Percentiles rank a stretch among this genome's conserved stretches.
These are phyloP conservation scores for Ophiostoma sp. DNA, from an alignment of 2,329 filamentous ascomycete species.

Conservation along the genomic window DNA sequence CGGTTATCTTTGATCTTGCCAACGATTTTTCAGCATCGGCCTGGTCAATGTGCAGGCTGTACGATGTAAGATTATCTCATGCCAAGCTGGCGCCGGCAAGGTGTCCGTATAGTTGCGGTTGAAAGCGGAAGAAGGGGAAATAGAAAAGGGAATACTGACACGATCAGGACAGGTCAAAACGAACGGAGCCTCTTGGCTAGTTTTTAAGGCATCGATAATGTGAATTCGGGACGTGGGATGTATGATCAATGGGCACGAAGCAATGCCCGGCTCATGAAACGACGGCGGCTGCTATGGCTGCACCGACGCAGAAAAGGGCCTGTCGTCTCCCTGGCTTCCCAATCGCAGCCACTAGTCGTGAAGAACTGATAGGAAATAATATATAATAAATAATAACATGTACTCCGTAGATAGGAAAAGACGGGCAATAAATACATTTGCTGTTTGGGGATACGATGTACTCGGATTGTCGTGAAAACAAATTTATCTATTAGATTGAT, in stretches of 20 bases:
- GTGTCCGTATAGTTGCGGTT: not conserved
- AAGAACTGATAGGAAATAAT: not conserved
- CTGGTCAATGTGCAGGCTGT: not conserved
- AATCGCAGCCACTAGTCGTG: not conserved
- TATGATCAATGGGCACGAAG: not conserved
- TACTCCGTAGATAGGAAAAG: not conserved
- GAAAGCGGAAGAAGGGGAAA: not conserved
- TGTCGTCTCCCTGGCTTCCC: not conserved
- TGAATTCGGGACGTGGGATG: not conserved
- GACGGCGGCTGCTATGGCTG: not conserved
- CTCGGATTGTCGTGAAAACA: not conserved
- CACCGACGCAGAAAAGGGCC: not conserved
- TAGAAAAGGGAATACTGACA: not conserved
- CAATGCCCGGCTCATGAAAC: not conserved
- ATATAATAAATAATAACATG: not conserved
- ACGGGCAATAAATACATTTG: not conserved
- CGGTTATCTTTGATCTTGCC: not conserved
- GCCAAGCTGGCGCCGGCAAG: not conserved
- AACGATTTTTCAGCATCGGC: not conserved
- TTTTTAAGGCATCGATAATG: not conserved
- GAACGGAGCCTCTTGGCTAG: not conserved
- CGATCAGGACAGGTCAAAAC: too few species aligned
- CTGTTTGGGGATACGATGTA: not conserved
- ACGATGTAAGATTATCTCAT: not conserved
- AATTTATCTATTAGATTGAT: constrained; percentile 4